Evolutionary conservation across 2,329 filamentous ascomycete species (phyloP), one percentile per base, ranked within the genome.

Genomic region (Apiospora koreana): DNA sequence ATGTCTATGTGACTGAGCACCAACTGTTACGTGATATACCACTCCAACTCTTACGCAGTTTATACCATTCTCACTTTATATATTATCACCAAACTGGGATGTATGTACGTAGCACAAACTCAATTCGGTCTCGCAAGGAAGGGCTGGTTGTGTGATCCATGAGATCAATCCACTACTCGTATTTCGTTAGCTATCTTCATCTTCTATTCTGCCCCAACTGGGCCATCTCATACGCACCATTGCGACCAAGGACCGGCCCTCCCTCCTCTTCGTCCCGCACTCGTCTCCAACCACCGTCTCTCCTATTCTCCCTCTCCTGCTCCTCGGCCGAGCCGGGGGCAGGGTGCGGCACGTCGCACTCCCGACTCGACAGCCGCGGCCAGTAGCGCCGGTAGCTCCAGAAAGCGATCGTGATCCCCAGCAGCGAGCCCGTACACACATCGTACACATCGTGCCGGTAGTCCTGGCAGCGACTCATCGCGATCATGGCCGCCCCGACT

Each of bases 391-490:
- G 82, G 76, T 93, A 93, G 73, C 88, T 91, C 84, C 89, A 92
- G 76, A 89, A 89, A 2, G 89, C 87, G 41, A 92, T 81, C 4
- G 81, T 79, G 78, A 87, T 87, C 3, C 91, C 91, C 18, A 93
- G 81, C 35, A 87, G 78, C 0, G 87, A 87, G 0, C 91, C 91
- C 7, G 87, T 84, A 67, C 85, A 87, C 16, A 93, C 90, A 76
- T 93, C 91, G 72, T 91, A 92, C 2, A 92, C 90, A 73, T 93
- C 91, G 74, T 93, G 91, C 66, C 91, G 82, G 76, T 93, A 93
- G 78, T 92, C 91, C 79, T 93, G 87, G 73, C 89, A 91, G 8
- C 91, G 84, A 64, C 89, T 91, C 70, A 92, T 91, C 58, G 90
- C 90, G 73, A 93, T 91, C 79, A 92, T 83, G n/a, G 86, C 83